Base-by-base conservation (phyloP, 2,329 filamentous ascomycete genomes). In the Westerdykella aurantiaca region DNA sequence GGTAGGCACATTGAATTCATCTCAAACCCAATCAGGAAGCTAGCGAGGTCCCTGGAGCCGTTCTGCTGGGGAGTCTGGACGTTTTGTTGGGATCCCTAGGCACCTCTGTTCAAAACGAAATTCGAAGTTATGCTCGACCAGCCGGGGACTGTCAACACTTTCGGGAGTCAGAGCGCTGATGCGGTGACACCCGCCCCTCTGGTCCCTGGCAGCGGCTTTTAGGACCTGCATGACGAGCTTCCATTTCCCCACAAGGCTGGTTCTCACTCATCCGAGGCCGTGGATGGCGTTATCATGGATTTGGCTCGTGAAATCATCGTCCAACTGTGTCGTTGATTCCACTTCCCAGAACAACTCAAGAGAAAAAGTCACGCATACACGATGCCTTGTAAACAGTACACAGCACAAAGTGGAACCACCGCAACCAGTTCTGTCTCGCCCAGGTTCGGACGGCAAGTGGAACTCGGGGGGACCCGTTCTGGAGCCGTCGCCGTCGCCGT, bases 201-300 rank as follows among this genome's bases (percentile, higher is more conserved):
- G 61, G 60, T 58, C 52, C 57, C 57, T 53, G 58, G 53, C 58
- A 50, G 55, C 52, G 46, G 46, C 34, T 17, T 29, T 43, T 18
- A 34, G 22, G 39, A 18, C 17, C 13, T 29, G 14, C 35, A 23
- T 29, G 5, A 21, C 34, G 29, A 31, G 41, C 31, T 42, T 43
- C 43, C 31, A 43, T 38, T 61, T 63, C 60, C 60, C 61, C 60
- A 63, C 59, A 61, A 39, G 53, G 50, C 53, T 53, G 51, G 52
- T 55, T 40, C 25, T 29, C 25, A 29, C n/a, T 29, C 25, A 29
- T 29, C 25, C 25, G 25, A 29, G 25, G 25, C 33, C 13, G n/a
- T 35, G n/a, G n/a, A 14, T 12, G n/a, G 7, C 33, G 33, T 16
- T 12, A 35, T 11, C 33, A 35, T 12, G n/a, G 33, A 35, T 29